phyloP scores from a whole-genome alignment of 495 filamentous ascomycete species.

The Penicillium daleae region DNA sequence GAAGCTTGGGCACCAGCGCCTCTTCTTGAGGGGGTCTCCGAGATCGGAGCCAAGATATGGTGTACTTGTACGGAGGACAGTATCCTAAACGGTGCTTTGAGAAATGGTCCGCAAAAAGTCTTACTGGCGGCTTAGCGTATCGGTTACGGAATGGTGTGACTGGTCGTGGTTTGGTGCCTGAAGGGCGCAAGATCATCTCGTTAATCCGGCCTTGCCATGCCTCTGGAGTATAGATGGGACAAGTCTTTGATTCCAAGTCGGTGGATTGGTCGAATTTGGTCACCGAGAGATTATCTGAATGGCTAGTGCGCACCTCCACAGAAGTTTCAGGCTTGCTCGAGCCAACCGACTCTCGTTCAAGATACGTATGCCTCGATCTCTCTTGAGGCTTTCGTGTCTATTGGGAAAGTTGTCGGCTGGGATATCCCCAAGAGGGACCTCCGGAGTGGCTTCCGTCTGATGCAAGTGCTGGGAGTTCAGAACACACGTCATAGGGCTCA shows the following conservation, averaged over 20 bases:
- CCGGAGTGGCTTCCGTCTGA: not conserved
- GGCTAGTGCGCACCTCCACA: not conserved
- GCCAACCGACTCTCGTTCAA: not conserved
- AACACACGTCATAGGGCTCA: slow-evolving; percentile 4
- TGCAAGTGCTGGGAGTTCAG: not conserved
- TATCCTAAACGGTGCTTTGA: slow-evolving; percentile 4
- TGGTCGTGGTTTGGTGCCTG: slow-evolving; percentile 2
- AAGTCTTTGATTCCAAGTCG: not conserved
- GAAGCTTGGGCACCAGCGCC: slow-evolving; percentile 16
- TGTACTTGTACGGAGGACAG: not conserved
- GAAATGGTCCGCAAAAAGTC: slow-evolving; percentile 8
- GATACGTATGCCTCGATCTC: not conserved
- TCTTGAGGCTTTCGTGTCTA: not conserved
- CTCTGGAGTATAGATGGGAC: not conserved
- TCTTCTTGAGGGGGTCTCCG: slow-evolving; percentile 16
- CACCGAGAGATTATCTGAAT: not conserved
- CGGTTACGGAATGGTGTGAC: slow-evolving; percentile 11
- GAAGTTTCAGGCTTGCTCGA: not conserved
- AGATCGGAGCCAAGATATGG: slow-evolving; percentile 22
- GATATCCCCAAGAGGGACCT: not conserved
- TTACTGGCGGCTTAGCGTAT: slow-evolving; percentile 11
- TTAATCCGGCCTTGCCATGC: not conserved
- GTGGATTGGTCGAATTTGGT: not conserved
- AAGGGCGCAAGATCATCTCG: slow-evolving; percentile 5
- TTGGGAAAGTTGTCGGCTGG: not conserved